Evolutionary conservation across 2,329 filamentous ascomycete genomes (phyloP), one percentile per base, ranked within the genome.

Genomic region (Aphanocladium album): DNA sequence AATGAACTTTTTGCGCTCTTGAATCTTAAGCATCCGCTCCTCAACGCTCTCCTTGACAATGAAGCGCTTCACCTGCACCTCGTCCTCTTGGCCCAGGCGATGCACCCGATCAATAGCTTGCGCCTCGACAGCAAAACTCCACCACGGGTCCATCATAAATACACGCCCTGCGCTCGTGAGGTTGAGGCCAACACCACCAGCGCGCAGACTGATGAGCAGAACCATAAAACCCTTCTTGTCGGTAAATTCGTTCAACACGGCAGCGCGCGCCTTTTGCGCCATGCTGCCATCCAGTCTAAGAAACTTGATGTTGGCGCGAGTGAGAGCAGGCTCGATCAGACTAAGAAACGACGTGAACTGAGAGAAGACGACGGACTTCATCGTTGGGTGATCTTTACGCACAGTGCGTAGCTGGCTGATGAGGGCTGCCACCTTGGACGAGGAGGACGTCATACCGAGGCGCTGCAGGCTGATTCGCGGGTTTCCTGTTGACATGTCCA

Each of bases 101-200:
- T 99, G 95, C 37, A 99, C 92, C 1, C 95, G 90, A 77, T 99
- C 95, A 69, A 99, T 98, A 9, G 95, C 95, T 75, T 99, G 95
- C 5, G 93, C 91, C 75, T 99, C 95, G 14, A 98, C 88, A 0
- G 95, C 93, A 74, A 93, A 99, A 71, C 90, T 96, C 95, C 95
- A 99, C 95, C 95, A 99, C 0, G 95, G 95, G 74, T 99, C 95
- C 95, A 99, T 98, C 90, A 99, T 96, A 77, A 89, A 99, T 5
- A 99, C 96, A 58, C 90, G 81, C 64, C 88, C 91, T 6, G 95
- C 95, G 66, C 87, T 88, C 0, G 93, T 98, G 63, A 99, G 76
- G 70, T 99, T 99, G 47, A 99, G 80, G 0, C 95, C 95, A 0
- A 99, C 95, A 25, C 95, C 96, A 5, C 96, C 95, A 0, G 96